Percentiles rank a stretch among this genome's conserved stretches.
These are phyloP conservation scores for Trichoderma koningii DNA, from an alignment of 2,329 filamentous ascomycete species.

Conservation along the genomic window DNA sequence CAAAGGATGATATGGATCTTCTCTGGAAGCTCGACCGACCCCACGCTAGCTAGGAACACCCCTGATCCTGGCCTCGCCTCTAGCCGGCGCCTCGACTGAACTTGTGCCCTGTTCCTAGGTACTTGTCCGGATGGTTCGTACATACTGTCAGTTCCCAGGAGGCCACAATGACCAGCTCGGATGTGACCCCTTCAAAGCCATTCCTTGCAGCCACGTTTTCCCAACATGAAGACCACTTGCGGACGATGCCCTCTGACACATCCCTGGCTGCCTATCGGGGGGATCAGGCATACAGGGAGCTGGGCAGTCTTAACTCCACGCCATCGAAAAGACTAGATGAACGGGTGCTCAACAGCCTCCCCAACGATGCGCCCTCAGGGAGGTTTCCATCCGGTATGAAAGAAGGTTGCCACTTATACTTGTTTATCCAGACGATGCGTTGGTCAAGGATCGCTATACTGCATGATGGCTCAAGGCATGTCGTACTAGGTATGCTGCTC, in stretches of 20 bases:
- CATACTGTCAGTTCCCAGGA: background rate
- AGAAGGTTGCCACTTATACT: background rate
- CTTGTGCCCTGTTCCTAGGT: background rate
- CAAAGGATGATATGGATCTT: conserved; percentile 23
- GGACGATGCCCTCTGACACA: background rate
- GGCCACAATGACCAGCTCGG: background rate
- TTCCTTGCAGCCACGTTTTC: conserved; percentile 4
- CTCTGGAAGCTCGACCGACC: conserved; percentile 22
- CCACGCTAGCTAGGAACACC: conserved; percentile 18
- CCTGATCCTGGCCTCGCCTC: conserved; percentile 16
- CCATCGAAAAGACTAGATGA: background rate
- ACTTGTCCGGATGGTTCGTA: background rate
- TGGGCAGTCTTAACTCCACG: background rate
- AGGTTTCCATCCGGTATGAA: background rate
- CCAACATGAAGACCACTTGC: conserved; percentile 1
- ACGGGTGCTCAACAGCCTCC: background rate
- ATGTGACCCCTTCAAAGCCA: conserved; percentile 1
- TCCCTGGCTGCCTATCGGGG: background rate
- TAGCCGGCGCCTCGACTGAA: conserved; percentile 5
- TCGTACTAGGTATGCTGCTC: too few relatives aligned
- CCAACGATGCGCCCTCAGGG: background rate
- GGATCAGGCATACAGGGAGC: background rate
- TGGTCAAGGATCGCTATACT: background rate
- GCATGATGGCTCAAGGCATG: background rate
- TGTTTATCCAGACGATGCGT: background rate